A percentile compares a stretch with the other conserved stretches of the same genome.
These are phyloP conservation scores for Magnusiomyces tetraspermus DNA, from an alignment of 1,139 yeast genomes.

Conservation along the genomic window DNA sequence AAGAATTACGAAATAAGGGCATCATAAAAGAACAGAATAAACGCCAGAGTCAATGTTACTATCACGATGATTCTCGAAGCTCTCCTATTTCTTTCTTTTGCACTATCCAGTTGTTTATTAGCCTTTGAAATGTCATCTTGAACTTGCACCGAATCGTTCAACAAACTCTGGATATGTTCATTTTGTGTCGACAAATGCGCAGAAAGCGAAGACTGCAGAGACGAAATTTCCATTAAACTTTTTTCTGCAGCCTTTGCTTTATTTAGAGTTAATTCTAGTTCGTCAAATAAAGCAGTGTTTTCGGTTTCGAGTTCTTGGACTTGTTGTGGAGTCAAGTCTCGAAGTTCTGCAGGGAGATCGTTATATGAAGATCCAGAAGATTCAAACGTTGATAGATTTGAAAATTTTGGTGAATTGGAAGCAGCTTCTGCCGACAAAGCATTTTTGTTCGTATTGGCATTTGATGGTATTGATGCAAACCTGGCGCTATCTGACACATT, in stretches of 20 bases:
- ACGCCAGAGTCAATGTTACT: constrained; percentile 52
- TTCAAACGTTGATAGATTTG: neutral
- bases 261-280: constrained; percentile 41
- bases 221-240: constrained; percentile 71
- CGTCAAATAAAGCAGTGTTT: constrained; percentile 61
- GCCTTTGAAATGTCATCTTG: constrained; percentile 64
- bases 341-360: constrained; percentile 10
- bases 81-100: constrained; percentile 59
- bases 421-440: neutral
- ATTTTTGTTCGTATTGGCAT: neutral
- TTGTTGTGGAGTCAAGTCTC: constrained; percentile 48
- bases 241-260: constrained; percentile 48
- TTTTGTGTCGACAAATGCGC: constrained; percentile 70
- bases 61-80: constrained; percentile 60
- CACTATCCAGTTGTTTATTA: constrained; percentile 60
- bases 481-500: constrained; percentile 13
- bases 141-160: constrained; percentile 64
- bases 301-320: constrained; percentile 61
- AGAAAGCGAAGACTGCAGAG: constrained; percentile 67
- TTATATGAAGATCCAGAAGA: constrained; percentile 5
- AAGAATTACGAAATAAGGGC: constrained; percentile 17
- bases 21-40: constrained; percentile 56
- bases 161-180: constrained; percentile 55
- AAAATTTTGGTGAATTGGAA: neutral
- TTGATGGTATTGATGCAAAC: neutral